Conservation (phyloP, 371 early-diverging fungal genomes). For the Mucor sp. region DNA sequence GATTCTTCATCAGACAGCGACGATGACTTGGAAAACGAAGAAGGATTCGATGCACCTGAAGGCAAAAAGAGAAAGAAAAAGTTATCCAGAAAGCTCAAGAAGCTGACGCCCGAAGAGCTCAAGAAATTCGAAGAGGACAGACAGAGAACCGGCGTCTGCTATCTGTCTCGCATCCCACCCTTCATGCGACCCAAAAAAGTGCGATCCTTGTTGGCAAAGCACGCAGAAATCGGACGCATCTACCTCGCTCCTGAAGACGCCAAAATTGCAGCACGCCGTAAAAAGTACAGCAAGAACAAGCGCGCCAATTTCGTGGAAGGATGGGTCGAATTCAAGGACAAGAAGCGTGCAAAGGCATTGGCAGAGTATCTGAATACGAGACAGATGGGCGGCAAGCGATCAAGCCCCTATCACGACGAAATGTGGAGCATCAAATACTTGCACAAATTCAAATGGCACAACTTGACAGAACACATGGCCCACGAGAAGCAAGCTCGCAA, state of each 20-base stretch:
- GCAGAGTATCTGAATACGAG: slow-evolving; percentile 81
- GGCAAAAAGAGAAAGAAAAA: slow-evolving; percentile 14
- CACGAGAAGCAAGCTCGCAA: slow-evolving; percentile 83
- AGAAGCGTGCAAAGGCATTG: slow-evolving; percentile 79
- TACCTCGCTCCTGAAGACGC: slow-evolving; percentile 85
- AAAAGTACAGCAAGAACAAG: slow-evolving; percentile 74
- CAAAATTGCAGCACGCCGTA: slow-evolving; percentile 58
- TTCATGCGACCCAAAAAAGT: slow-evolving; percentile 90
- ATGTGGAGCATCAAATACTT: slow-evolving; percentile 97
- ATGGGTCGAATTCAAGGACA: slow-evolving; percentile 96
- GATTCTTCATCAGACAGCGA: slow-evolving; percentile 1
- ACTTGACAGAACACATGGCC: slow-evolving; percentile 92
- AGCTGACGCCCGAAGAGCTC: slow-evolving; percentile 71
- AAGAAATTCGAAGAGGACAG: slow-evolving; percentile 70
- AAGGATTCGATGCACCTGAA: slow-evolving; percentile 21
- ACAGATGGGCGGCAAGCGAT: slow-evolving; percentile 86
- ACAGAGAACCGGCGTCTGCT: slow-evolving; percentile 85
- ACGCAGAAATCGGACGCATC: slow-evolving; percentile 84
- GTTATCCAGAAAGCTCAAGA: slow-evolving; percentile 56
- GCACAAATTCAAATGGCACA: slow-evolving; percentile 95
- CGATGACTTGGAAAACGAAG: slow-evolving; percentile 10
- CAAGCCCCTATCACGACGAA: slow-evolving; percentile 84
- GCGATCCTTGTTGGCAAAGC: slow-evolving; percentile 67
- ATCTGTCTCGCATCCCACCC: slow-evolving; percentile 89
- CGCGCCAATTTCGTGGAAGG: slow-evolving; percentile 90